Conservation (phyloP, 352 stramenopile species). For the Bremia lactucae region DNA sequence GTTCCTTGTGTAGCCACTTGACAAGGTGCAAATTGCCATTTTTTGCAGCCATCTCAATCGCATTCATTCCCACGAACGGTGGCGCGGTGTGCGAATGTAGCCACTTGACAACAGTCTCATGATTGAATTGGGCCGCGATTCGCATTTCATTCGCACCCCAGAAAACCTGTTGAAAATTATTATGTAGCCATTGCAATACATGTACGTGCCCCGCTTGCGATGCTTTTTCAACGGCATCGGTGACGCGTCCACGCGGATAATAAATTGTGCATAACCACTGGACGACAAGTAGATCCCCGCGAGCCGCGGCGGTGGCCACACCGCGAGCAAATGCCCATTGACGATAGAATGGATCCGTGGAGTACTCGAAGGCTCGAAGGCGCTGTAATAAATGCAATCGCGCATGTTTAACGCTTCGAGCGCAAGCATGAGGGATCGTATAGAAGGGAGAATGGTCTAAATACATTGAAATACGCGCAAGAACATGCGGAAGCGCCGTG, state of each 20-base stretch:
- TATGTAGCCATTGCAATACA: constrained; percentile 20
- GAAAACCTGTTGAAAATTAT: constrained; percentile 13
- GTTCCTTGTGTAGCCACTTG: constrained; percentile 24
- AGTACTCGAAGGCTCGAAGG: constrained; percentile 1
- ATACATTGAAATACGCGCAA: constrained; percentile 12
- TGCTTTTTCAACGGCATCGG: constrained; percentile 19
- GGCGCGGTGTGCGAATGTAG: constrained; percentile 17
- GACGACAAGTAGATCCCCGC: constrained; percentile 15
- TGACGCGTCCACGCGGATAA: constrained; percentile 17
- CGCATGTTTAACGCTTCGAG: neutral
- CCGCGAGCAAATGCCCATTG: constrained; percentile 23
- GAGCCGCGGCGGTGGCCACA: constrained; percentile 12
- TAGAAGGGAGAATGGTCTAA: constrained; percentile 15
- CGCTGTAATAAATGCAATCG: constrained; percentile 18
- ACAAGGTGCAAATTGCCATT: constrained; percentile 27
- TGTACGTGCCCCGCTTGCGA: constrained; percentile 8
- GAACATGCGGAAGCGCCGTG: constrained; percentile 17
- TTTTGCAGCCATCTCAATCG: constrained; percentile 18
- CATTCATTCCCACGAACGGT: constrained; percentile 20
- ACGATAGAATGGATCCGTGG: constrained; percentile 9
- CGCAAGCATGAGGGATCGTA: constrained; percentile 13
- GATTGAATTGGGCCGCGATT: constrained; percentile 14
- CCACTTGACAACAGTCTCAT: constrained; percentile 20
- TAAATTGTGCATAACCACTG: constrained; percentile 19
- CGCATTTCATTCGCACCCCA: constrained; percentile 29